Evolutionary conservation across 495 filamentous ascomycete species (phyloP), one percentile per base, ranked within the genome.

Genomic region (Aspergillus panamensis): DNA sequence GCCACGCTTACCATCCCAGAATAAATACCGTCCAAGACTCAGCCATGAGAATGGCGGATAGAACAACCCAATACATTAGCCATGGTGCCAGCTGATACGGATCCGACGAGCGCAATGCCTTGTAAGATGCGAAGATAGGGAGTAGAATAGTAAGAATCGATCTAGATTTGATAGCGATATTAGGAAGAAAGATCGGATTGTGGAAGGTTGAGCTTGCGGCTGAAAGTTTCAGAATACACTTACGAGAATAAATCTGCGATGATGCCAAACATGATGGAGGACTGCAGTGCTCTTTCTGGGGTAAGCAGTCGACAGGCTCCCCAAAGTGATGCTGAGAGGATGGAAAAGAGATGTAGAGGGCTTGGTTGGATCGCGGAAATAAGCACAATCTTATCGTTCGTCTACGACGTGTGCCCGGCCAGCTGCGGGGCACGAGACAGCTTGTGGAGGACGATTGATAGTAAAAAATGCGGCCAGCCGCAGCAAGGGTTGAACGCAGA

Each of bases 21-120:
- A 97, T 83, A 74, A 91, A 96, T 53, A 84, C 84, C 19, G 84
- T 85, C 88, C 90, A 96, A 33, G 87, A 90, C 73, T 97, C 94
- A 76, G 88, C 82, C 62, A 94, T 82, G 59, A 90, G 75, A 53
- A 88, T 83, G 75, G 87, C 86, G 40, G 90, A 87, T 48, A 97
- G 80, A 30, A 96, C 91, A 45, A 96, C 90, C 91, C 92, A 99
- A 81, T 97, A 99, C 88, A 97, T 97, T 51, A 99, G 82, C 94
- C 94, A 99, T 92, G 94, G 94, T 60, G 91, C 89, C 29, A 97
- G 81, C 67, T 93, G 89, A 32, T 90, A 85, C 14, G 93, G 93
- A 72, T 96, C 89, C 43, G 88, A 87, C 19, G 91, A 91, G 71
- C 92, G 91, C 63, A 99, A 89, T 39, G 94, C 95, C 79, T 97